Base-by-base conservation (phyloP, 305 asterid genomes). In the Solanum hybrid region DNA sequence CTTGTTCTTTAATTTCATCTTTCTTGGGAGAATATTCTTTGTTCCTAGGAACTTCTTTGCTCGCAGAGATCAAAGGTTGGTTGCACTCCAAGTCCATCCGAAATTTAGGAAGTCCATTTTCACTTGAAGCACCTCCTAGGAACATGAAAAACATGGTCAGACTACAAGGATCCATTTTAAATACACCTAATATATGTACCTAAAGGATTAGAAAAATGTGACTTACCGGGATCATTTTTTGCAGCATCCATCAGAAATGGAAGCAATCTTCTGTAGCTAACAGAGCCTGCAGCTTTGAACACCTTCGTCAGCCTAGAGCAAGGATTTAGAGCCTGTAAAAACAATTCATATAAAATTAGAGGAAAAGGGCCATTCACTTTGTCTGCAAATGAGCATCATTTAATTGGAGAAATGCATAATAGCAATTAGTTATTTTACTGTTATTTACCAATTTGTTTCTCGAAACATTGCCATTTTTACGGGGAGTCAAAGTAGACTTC, bases 211-310 rank as follows among this genome's bases (percentile, higher is more conserved):
- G 6, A 33, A 78, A 74, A 34, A 33, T 18, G 78, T 20, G 37
- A 92, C 92, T 90, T 91, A 93, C 93, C 82, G 4, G 94, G 61
- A 91, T 89, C 92, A 67, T 89, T 42, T 64, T 93, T 93, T 34
- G 95, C 94, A 89, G 93, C 94, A 89, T 94, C 95, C 93, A 93
- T 93, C 92, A 97, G 96, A 92, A 90, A 94, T 11, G 99, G 99
- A 85, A 96, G 97, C 90, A 96, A 86, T 91, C 96, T 93, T 92
- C 95, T 94, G 92, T 95, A 96, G 93, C 98, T 94, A 89, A 94
- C 91, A 36, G 98, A 96, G 90, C 93, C 90, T 88, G 94, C 90
- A 89, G 95, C 89, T 89, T 93, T 94, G 89, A 93, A 94, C 90
- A 95, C 93, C 92, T 94, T 95, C 13, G n/a, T 76, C 89, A 89